Conservation (phyloP, 768 basidiomycete genomes). For the Leccinum uliginosum region DNA sequence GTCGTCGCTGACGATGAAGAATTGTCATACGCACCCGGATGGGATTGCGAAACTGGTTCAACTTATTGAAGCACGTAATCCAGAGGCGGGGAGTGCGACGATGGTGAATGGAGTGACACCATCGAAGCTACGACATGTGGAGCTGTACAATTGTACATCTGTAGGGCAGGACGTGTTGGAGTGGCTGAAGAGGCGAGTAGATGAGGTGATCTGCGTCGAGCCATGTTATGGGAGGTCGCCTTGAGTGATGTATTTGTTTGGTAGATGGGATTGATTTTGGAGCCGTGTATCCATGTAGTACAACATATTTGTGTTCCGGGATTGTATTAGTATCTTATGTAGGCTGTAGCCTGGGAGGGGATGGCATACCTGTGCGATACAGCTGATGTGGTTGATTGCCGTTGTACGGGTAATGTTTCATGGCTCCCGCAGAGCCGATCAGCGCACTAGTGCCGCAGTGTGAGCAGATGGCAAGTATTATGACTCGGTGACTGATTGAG, state of each 20-base stretch:
- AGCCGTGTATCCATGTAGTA: conserved; percentile 3
- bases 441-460: conserved; percentile 14
- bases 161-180: conserved; percentile 65
- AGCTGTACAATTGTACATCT: conserved; percentile 62
- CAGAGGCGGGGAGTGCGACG: conserved; percentile 35
- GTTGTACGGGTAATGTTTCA: neutral
- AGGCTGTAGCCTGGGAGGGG: neutral
- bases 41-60: conserved; percentile 65
- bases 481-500: no score
- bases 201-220: conserved; percentile 60
- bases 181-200: conserved; percentile 62
- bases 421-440: neutral
- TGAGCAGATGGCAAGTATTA: conserved; percentile 8
- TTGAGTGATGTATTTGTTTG: conserved; percentile 5
- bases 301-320: neutral
- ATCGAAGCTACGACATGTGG: conserved; percentile 50
- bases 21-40: conserved; percentile 62
- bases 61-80: conserved; percentile 70
- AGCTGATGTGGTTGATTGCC: neutral
- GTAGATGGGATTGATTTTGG: neutral
- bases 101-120: conserved; percentile 48
- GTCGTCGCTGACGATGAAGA: conserved; percentile 54
- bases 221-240: conserved; percentile 44
- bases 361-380: neutral
- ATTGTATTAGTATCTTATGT: conserved; percentile 20